These are phyloP conservation scores for Diutina mesorugosa DNA, from an alignment of 1,139 yeast species.

Conservation along the genomic window DNA sequence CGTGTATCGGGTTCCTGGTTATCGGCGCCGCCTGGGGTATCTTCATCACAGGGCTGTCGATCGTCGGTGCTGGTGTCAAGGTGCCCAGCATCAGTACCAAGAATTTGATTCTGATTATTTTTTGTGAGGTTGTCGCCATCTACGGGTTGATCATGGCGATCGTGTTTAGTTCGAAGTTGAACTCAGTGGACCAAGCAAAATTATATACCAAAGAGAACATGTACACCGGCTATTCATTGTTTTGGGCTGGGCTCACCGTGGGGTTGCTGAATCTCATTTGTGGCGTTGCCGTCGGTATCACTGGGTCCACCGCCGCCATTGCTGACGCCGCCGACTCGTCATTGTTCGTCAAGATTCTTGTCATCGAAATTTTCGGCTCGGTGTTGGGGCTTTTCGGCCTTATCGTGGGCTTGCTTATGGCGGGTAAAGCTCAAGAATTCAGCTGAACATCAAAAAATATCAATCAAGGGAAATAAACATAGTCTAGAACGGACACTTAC, in stretches of 20 bases:
- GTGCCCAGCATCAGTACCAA: conserved; percentile 96
- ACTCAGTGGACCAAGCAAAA: conserved; percentile 49
- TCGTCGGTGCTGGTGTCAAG: conserved; percentile 95
- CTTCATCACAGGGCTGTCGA: conserved; percentile 88
- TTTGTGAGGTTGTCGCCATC: conserved; percentile 98
- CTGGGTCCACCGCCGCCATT: conserved; percentile 97
- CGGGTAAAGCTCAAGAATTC: conserved; percentile 86
- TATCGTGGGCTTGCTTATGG: conserved; percentile 94
- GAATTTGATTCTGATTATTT: conserved; percentile 89
- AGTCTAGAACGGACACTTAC: background rate
- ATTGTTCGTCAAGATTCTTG: conserved; percentile 88
- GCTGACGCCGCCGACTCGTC: conserved; percentile 97
- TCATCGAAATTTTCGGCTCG: conserved; percentile 93
- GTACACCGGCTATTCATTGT: conserved; percentile 86
- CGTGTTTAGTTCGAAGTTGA: conserved; percentile 84
- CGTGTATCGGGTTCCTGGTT: conserved; percentile 88
- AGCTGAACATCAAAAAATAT: background rate
- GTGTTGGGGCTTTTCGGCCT: conserved; percentile 89
- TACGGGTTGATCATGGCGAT: conserved; percentile 97
- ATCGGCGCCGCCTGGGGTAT: conserved; percentile 99
- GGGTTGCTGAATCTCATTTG: conserved; percentile 89
- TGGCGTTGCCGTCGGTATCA: conserved; percentile 95
- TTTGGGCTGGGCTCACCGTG: conserved; percentile 98
- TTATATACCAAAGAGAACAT: conserved; percentile 73
- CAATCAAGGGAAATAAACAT: background rate